Evolutionary conservation across 1,139 yeast genomes (phyloP).

Genomic region (Pichia cactophila): DNA sequence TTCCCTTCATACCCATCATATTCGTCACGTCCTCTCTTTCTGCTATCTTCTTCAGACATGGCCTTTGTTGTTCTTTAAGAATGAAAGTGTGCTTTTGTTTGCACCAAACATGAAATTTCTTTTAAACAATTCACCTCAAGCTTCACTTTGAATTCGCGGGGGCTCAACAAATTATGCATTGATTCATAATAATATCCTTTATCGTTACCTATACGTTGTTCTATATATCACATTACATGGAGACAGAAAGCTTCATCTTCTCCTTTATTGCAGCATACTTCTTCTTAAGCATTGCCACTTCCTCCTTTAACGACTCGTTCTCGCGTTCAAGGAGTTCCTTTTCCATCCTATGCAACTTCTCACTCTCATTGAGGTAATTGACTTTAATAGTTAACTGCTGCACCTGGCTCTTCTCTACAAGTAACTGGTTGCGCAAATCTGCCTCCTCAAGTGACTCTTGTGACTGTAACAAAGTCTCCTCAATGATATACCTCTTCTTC

Average conservation of each 20-base stretch:
- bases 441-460: conserved; percentile 23
- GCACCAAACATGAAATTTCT: too few relatives aligned
- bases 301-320: conserved; percentile 40
- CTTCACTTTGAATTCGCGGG: too few relatives aligned
- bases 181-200: too few relatives aligned
- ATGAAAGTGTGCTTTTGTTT: background rate
- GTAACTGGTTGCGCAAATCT: conserved; percentile 30
- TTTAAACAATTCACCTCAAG: too few relatives aligned
- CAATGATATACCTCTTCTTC: conserved; percentile 56
- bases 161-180: too few relatives aligned
- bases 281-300: conserved; percentile 28
- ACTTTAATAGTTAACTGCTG: conserved; percentile 31
- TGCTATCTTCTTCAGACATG: conserved; percentile 17
- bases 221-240: background rate
- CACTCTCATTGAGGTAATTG: conserved; percentile 27
- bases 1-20: conserved; percentile 27
- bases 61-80: background rate
- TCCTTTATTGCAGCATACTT: conserved; percentile 38
- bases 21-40: conserved; percentile 36
- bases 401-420: conserved; percentile 40
- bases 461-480: conserved; percentile 34
- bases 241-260: background rate
- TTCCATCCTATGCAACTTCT: conserved; percentile 11
- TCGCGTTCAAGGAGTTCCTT: conserved; percentile 26
- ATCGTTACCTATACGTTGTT: background rate